Conservation (phyloP, 140 eudicot species). For the Senecio squalidus region DNA sequence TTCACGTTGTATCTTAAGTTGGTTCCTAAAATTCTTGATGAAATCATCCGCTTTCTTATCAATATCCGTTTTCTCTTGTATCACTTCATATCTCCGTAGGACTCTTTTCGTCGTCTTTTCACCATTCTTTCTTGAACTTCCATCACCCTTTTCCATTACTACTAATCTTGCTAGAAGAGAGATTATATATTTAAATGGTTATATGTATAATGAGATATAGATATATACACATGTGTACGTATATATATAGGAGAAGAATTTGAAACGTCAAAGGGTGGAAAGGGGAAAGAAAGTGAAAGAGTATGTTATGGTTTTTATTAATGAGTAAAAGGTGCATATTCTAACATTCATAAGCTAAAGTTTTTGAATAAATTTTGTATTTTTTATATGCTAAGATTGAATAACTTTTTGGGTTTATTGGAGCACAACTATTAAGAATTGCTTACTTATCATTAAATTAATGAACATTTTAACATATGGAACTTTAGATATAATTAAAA, state of each 20-base stretch:
- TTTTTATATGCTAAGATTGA: slow-evolving; percentile 11
- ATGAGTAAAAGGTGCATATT: slow-evolving; percentile 20
- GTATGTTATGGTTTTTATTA: slow-evolving; percentile 25
- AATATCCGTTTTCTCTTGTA: slow-evolving; percentile 26
- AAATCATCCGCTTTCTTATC: slow-evolving; percentile 53
- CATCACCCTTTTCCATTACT: slow-evolving; percentile 21
- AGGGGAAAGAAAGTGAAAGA: slow-evolving; percentile 22
- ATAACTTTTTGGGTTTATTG: slow-evolving; percentile 22
- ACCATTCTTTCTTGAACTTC: slow-evolving; percentile 5
- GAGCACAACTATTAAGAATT: slow-evolving; percentile 11
- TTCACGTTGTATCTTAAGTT: slow-evolving; percentile 45
- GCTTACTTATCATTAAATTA: not conserved
- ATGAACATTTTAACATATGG: slow-evolving; percentile 10
- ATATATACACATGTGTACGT: not conserved
- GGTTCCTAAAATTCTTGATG: slow-evolving; percentile 58
- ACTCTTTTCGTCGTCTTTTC: slow-evolving; percentile 15
- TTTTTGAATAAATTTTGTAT: slow-evolving; percentile 7
- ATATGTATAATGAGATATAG: slow-evolving; percentile 1
- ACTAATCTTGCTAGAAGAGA: not conserved
- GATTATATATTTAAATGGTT: not conserved
- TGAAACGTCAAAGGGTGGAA: slow-evolving; percentile 25
- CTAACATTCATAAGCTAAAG: slow-evolving; percentile 11
- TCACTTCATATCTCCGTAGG: slow-evolving; percentile 19
- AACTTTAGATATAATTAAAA: not conserved
- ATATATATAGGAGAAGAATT: slow-evolving; percentile 13